A percentile compares a stretch with the other conserved stretches of the same genome.
phyloP scores from a whole-genome alignment of 2,329 filamentous ascomycete species.

The Penicillium sp. region DNA sequence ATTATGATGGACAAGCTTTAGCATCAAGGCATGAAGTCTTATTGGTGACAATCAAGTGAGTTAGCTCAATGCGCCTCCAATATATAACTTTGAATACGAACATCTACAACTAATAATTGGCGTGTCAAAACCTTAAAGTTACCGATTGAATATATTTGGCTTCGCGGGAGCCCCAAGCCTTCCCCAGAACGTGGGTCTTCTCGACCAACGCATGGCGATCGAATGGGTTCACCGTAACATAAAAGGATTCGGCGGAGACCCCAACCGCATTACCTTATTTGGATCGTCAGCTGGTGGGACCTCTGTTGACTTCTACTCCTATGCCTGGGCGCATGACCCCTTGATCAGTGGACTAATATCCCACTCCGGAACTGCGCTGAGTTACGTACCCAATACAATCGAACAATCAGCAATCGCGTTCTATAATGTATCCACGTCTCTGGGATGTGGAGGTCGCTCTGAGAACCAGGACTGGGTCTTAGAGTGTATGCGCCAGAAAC shows the following conservation, averaged over 20 bases:
- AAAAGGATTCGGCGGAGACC: slow-evolving; percentile 52
- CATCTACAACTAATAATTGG: background rate
- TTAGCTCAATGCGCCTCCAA: background rate
- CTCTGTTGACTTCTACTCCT: slow-evolving; percentile 31
- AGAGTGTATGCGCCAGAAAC: slow-evolving; percentile 39
- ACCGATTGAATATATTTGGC: slow-evolving; percentile 45
- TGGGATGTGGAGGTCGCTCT: slow-evolving; percentile 38
- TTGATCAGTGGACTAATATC: slow-evolving; percentile 40
- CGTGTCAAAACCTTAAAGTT: slow-evolving; percentile 13
- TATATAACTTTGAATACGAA: background rate
- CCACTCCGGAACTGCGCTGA: slow-evolving; percentile 41
- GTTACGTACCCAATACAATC: slow-evolving; percentile 45
- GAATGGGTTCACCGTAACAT: slow-evolving; percentile 56
- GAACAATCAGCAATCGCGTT: slow-evolving; percentile 42
- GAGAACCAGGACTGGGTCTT: slow-evolving; percentile 30
- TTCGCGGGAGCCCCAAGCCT: slow-evolving; percentile 37
- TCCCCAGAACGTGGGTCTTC: slow-evolving; percentile 49
- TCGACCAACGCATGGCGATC: slow-evolving; percentile 54
- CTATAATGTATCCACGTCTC: slow-evolving; percentile 40
- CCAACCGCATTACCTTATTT: slow-evolving; percentile 47
- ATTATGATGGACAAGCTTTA: slow-evolving; percentile 38
- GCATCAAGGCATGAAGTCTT: slow-evolving; percentile 41
- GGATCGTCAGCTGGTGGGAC: slow-evolving; percentile 47
- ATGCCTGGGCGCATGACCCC: slow-evolving; percentile 36
- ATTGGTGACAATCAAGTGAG: slow-evolving; percentile 42